Evolutionary conservation across 1,284 basidiomycete species (phyloP).

Genomic region (Pholiota adiposa): DNA sequence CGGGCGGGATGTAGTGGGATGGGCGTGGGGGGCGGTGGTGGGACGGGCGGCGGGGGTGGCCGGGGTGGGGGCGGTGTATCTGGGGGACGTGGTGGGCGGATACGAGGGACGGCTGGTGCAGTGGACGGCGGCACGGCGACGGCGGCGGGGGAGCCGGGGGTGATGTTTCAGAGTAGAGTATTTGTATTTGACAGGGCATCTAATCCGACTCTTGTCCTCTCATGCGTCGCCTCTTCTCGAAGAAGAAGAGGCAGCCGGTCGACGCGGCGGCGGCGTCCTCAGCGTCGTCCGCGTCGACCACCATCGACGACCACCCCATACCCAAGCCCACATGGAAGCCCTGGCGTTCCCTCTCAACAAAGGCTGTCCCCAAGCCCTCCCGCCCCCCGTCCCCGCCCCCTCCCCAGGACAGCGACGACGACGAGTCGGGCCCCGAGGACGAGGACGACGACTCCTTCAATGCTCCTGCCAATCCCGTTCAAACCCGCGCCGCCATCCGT

Average conservation of each 20-base stretch:
- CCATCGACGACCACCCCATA: constrained; percentile 55
- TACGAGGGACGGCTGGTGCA: constrained; percentile 62
- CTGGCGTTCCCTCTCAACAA: constrained; percentile 42
- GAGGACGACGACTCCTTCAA: constrained; percentile 17
- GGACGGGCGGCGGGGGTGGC: constrained; percentile 52
- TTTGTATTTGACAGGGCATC: neutral
- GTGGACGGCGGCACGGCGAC: constrained; percentile 43
- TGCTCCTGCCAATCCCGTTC: constrained; percentile 9
- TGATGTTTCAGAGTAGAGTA: constrained; percentile 2
- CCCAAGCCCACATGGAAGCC: constrained; percentile 53
- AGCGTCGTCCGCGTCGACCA: constrained; percentile 66
- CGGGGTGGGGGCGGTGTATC: constrained; percentile 52
- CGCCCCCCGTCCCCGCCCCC: constrained; percentile 5
- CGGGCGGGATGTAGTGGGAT: constrained; percentile 60
- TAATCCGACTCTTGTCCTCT: constrained; percentile 10
- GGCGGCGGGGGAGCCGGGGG: constrained; percentile 4
- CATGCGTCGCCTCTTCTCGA: constrained; percentile 48
- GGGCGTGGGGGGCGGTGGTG: constrained; percentile 53
- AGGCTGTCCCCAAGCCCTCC: constrained; percentile 16
- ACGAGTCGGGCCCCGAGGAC: constrained; percentile 27
- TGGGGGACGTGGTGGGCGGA: constrained; percentile 57
- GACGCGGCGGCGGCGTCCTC: constrained; percentile 52
- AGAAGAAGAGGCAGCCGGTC: constrained; percentile 30
- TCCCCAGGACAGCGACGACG: constrained; percentile 29
- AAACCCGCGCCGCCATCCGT: constrained; percentile 24